A percentile compares a stretch with the other conserved stretches of the same genome.
Evolutionary conservation across 306 rosid species (phyloP).

Genomic region (Trifolium pratense): DNA sequence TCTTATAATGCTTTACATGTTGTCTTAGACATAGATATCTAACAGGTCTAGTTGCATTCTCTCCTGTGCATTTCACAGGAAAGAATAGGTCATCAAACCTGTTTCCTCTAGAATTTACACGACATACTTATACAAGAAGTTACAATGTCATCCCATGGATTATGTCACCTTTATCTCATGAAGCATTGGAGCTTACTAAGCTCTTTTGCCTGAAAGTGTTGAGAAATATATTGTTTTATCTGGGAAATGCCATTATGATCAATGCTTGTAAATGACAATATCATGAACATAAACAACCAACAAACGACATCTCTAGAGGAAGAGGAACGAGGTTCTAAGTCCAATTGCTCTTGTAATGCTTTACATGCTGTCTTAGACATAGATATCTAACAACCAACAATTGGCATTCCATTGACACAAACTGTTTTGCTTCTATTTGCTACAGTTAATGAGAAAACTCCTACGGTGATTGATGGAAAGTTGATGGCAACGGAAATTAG

Average conservation of each 20-base stretch:
- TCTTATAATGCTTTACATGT: no score
- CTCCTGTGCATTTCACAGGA: no score
- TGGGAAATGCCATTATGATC: neutral
- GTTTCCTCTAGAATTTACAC: neutral
- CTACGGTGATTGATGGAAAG: slow-evolving; percentile 75
- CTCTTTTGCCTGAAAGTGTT: neutral
- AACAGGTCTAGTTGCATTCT: no score
- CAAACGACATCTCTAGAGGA: neutral
- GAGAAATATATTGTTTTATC: neutral
- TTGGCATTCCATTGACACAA: neutral
- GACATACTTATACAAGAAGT: neutral
- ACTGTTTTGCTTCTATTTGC: slow-evolving; percentile 28
- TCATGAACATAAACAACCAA: neutral
- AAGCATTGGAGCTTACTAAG: neutral
- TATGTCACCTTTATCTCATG: neutral
- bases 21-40: no score
- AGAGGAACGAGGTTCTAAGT: neutral
- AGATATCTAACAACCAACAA: neutral
- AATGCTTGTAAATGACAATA: neutral
- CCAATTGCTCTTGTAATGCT: neutral
- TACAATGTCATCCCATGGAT: neutral
- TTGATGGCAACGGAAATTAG: slow-evolving; percentile 66
- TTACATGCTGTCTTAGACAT: neutral
- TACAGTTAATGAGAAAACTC: slow-evolving; percentile 56
- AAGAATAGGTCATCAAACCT: no score